Evolutionary conservation across 768 basidiomycete species (phyloP).

Genomic region (Tulasnella sp.): DNA sequence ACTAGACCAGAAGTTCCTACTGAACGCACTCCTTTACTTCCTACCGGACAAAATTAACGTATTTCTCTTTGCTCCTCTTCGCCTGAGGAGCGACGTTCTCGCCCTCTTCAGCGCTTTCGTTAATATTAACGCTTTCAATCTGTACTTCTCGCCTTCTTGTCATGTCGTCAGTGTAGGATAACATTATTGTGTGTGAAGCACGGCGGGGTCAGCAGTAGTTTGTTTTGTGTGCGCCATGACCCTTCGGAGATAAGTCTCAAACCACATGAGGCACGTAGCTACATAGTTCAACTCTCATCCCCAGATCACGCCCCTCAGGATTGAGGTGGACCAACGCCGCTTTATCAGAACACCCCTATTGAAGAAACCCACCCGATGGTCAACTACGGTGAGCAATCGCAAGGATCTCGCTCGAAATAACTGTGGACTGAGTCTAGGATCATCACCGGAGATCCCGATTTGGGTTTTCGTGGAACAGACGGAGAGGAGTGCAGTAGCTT

Average conservation of each 20-base stretch:
- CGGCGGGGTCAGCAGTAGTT: not conserved
- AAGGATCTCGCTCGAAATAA: not conserved
- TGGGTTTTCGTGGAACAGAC: not conserved
- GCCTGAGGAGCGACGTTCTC: not conserved
- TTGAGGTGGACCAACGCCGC: not conserved
- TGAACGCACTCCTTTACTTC: not conserved
- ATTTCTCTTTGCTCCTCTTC: not conserved
- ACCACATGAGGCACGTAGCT: not conserved
- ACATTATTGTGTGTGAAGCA: not conserved
- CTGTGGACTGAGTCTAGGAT: not conserved
- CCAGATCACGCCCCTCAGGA: not conserved
- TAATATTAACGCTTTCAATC: not conserved
- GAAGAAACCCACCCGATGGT: not conserved
- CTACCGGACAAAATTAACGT: not conserved
- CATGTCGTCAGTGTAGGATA: not conserved
- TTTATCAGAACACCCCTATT: not conserved
- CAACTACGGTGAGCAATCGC: not conserved
- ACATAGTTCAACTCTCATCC: not conserved
- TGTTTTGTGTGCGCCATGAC: not conserved
- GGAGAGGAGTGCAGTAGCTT: not conserved
- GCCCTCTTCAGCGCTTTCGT: not conserved
- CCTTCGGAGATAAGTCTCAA: not conserved
- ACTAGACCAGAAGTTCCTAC: not conserved
- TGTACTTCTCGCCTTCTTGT: not conserved
- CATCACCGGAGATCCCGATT: not conserved